Conservation (phyloP, 768 basidiomycete species). For the Suillus subalutaceus region DNA sequence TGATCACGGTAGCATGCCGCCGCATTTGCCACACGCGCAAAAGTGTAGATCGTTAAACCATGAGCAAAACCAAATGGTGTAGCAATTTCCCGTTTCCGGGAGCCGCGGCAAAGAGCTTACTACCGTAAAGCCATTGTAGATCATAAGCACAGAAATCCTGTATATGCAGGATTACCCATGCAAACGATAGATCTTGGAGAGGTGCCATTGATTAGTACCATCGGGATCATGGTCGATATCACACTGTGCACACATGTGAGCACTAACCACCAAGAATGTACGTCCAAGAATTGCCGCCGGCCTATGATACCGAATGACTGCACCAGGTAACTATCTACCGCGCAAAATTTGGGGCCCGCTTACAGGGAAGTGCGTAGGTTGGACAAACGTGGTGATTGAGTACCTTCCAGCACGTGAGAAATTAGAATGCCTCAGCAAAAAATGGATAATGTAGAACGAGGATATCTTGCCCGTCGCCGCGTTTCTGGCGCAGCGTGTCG, state of each 20-base stretch:
- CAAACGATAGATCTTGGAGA: not conserved
- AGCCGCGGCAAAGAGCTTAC: constrained; percentile 3
- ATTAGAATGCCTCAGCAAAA: not conserved
- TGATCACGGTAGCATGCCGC: not conserved
- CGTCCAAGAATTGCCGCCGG: not conserved
- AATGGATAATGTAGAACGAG: constrained; percentile 5
- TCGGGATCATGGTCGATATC: not conserved
- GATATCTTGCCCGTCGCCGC: constrained; percentile 1
- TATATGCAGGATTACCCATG: not conserved
- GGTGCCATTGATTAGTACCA: not conserved
- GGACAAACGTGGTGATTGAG: not conserved
- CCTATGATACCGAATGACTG: not conserved
- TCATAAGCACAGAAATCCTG: not conserved
- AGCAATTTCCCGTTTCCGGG: not conserved
- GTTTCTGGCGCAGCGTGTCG: not conserved
- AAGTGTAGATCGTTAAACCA: not conserved
- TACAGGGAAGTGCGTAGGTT: not conserved
- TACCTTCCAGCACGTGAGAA: not conserved
- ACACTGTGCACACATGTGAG: not conserved
- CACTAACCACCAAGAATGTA: not conserved
- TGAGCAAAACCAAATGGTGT: not conserved
- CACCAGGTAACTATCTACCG: not conserved
- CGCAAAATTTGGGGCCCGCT: not conserved
- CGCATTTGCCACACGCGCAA: not conserved
- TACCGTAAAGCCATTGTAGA: not conserved